phyloP scores from a whole-genome alignment of 192 early-diverging fungal species.

The Rhizophagus sp. region DNA sequence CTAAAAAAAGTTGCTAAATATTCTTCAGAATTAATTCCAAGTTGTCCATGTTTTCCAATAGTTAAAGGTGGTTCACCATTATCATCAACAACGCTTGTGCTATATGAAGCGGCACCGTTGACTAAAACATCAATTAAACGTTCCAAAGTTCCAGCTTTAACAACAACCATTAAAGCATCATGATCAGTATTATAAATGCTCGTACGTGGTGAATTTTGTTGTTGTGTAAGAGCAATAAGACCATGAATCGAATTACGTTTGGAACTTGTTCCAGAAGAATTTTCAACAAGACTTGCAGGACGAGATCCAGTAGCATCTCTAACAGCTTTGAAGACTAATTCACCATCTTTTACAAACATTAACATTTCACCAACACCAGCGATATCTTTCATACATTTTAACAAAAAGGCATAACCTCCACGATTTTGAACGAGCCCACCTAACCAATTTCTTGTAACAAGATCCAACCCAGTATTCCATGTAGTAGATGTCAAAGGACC shows the following conservation, averaged over 20 bases:
- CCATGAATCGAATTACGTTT: conserved; percentile 36
- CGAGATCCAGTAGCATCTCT: conserved; percentile 29
- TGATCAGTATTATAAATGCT: conserved; percentile 8
- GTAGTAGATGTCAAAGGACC: conserved; percentile 20
- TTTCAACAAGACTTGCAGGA: conserved; percentile 23
- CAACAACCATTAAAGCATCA: conserved; percentile 50
- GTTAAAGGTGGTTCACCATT: conserved; percentile 42
- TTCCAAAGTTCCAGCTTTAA: conserved; percentile 64
- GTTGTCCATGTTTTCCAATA: conserved; percentile 30
- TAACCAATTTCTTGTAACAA: conserved; percentile 36
- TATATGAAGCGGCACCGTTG: conserved; percentile 52
- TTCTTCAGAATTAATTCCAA: conserved; percentile 41
- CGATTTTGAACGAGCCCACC: conserved; percentile 14
- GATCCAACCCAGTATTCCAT: conserved; percentile 31
- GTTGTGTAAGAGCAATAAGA: conserved; percentile 38
- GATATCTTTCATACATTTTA: conserved; percentile 37
- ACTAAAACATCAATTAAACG: conserved; percentile 59
- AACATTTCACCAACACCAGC: conserved; percentile 37
- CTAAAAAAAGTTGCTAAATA: conserved; percentile 60
- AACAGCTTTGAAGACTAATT: conserved; percentile 40
- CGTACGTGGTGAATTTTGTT: conserved; percentile 25
- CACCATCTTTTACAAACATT: conserved; percentile 36
- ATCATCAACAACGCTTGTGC: conserved; percentile 45
- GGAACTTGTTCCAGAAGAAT: conserved; percentile 33
- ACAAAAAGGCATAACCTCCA: conserved; percentile 16